phyloP scores from a whole-genome alignment of 139 green algal species.

The Coccomyxa sp. region DNA sequence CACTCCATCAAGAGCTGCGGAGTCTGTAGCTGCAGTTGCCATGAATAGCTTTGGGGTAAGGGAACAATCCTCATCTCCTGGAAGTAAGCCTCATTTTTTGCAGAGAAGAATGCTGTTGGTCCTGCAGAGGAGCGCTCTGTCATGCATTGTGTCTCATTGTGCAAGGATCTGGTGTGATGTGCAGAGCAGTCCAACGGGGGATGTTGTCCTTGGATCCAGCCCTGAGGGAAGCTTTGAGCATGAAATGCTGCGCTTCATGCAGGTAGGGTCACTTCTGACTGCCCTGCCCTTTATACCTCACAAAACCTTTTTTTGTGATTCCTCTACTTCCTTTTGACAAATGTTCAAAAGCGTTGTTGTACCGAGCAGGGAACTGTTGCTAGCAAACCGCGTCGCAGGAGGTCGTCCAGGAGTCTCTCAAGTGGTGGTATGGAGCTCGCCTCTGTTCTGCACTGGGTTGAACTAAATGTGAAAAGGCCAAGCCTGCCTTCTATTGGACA shows the following conservation, averaged over 20 bases:
- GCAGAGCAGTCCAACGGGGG: not conserved
- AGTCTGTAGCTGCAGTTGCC: no score
- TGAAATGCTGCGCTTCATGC: slow-evolving; percentile 47
- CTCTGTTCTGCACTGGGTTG: not conserved
- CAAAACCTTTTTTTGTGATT: not conserved
- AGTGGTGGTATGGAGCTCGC: not conserved
- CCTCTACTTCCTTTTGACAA: not conserved
- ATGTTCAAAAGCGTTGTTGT: not conserved
- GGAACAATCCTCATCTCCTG: no score
- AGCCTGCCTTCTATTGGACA: not conserved
- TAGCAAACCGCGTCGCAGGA: not conserved
- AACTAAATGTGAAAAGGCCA: no score
- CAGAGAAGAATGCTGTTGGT: no score
- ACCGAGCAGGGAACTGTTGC: not conserved
- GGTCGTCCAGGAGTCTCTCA: not conserved
- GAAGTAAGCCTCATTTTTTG: no score
- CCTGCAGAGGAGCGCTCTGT: not conserved
- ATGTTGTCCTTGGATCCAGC: slow-evolving; percentile 23
- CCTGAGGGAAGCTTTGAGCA: slow-evolving; percentile 40
- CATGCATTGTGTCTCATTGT: not conserved
- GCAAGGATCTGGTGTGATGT: not conserved
- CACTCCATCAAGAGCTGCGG: no score
- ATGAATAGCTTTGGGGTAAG: no score
- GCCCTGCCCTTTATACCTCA: not conserved
- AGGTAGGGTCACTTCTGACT: slow-evolving; percentile 1